Evolutionary conservation across 495 filamentous ascomycete species (phyloP).

Genomic region (Aspergillus olivimuriae): DNA sequence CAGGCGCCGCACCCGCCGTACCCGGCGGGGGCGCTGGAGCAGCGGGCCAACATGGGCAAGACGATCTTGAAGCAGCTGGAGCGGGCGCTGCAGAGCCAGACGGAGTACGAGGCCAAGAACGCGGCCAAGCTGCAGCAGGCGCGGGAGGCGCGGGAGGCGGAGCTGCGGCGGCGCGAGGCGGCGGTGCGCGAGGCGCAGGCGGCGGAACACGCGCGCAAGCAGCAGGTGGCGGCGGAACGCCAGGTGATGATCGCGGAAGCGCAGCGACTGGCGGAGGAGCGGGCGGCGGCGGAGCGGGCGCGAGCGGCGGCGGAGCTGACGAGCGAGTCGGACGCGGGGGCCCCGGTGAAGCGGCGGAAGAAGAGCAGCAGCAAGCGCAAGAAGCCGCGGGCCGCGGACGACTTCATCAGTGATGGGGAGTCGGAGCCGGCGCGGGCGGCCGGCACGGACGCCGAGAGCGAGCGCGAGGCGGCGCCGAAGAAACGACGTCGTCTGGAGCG

Average conservation of each 20-base stretch:
- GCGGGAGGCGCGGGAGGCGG: slow-evolving; percentile 67
- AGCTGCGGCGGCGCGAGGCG: slow-evolving; percentile 67
- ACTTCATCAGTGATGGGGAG: slow-evolving; percentile 20
- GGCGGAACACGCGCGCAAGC: slow-evolving; percentile 60
- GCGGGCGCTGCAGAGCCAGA: slow-evolving; percentile 73
- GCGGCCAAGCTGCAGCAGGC: slow-evolving; percentile 74
- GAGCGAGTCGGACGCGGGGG: slow-evolving; percentile 70
- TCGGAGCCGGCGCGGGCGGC: slow-evolving; percentile 2
- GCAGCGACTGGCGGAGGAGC: slow-evolving; percentile 58
- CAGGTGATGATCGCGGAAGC: slow-evolving; percentile 71
- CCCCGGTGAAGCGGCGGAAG: slow-evolving; percentile 66
- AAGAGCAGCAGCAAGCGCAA: slow-evolving; percentile 56
- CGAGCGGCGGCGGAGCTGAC: slow-evolving; percentile 66
- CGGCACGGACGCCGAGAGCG: slow-evolving; percentile 22
- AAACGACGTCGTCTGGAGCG: slow-evolving; percentile 46
- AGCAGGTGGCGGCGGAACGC: slow-evolving; percentile 75
- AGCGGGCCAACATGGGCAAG: slow-evolving; percentile 93
- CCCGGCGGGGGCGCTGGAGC: slow-evolving; percentile 80
- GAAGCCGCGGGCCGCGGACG: slow-evolving; percentile 52
- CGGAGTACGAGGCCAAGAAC: slow-evolving; percentile 90
- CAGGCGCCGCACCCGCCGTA: slow-evolving; percentile 81
- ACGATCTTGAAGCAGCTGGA: slow-evolving; percentile 89
- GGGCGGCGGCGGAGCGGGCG: slow-evolving; percentile 65
- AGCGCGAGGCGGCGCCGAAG: slow-evolving; percentile 37
- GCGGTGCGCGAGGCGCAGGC: slow-evolving; percentile 58